Percentiles rank a stretch among this genome's conserved stretches.
Evolutionary conservation across 495 filamentous ascomycete genomes (phyloP).

Genomic region (Penicillium longicatenatum): DNA sequence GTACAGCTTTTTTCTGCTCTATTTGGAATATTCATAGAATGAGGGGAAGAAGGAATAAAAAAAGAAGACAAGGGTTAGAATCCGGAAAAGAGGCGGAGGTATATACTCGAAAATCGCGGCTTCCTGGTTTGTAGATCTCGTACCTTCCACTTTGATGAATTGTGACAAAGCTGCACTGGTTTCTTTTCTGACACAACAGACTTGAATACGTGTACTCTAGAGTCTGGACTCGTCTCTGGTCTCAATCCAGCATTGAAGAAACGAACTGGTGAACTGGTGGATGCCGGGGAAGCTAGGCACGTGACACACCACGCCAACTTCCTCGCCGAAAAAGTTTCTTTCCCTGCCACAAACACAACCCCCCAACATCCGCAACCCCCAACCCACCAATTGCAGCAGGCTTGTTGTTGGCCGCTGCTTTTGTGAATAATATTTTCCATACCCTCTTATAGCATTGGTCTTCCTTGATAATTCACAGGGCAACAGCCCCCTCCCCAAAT

Average conservation of each 20-base stretch:
- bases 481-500: constrained; percentile 28
- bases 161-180: too few relatives aligned
- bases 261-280: not conserved
- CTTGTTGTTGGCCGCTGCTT: constrained; percentile 14
- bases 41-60: too few relatives aligned
- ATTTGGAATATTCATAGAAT: too few relatives aligned
- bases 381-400: constrained; percentile 24
- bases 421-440: constrained; percentile 10
- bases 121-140: too few relatives aligned
- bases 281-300: not conserved
- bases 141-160: too few relatives aligned
- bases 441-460: constrained; percentile 3
- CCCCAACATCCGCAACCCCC: constrained; percentile 2
- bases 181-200: too few relatives aligned
- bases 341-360: constrained; percentile 20
- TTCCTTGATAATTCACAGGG: constrained; percentile 5
- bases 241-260: not conserved
- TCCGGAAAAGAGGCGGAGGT: too few relatives aligned
- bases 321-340: constrained; percentile 42
- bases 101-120: too few relatives aligned
- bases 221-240: too few relatives aligned
- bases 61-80: too few relatives aligned
- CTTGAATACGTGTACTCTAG: too few relatives aligned
- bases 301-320: constrained; percentile 15
- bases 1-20: too few relatives aligned